Percentiles rank a stretch among this genome's conserved stretches.
phyloP scores from a whole-genome alignment of 2,329 filamentous ascomycete genomes.

The Diaporthe citri region DNA sequence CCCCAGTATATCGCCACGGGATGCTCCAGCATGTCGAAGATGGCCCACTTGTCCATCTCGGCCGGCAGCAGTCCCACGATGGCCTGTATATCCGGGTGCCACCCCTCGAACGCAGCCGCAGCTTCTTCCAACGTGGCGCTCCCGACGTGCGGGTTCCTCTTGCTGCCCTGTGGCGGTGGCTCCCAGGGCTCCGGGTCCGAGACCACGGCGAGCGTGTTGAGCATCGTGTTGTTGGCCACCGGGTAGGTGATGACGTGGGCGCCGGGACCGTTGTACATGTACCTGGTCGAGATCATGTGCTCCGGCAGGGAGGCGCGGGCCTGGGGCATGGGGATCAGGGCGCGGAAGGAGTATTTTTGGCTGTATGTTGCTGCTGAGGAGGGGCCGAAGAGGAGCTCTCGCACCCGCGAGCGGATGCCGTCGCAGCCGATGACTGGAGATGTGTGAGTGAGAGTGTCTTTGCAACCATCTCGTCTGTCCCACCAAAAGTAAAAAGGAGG shows the following conservation, averaged over 20 bases:
- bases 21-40: constrained; percentile 64
- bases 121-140: constrained; percentile 56
- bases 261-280: constrained; percentile 68
- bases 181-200: constrained; percentile 55
- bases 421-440: constrained; percentile 70
- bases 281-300: constrained; percentile 60
- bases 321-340: constrained; percentile 69
- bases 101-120: constrained; percentile 54
- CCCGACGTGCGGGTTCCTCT: constrained; percentile 48
- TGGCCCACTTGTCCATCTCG: constrained; percentile 64
- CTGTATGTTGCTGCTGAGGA: constrained; percentile 59
- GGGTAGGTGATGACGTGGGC: constrained; percentile 74
- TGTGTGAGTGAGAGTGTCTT: constrained; percentile 1
- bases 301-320: constrained; percentile 62
- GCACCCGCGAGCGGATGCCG: constrained; percentile 70
- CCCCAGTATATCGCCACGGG: constrained; percentile 62
- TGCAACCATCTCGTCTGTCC: neutral
- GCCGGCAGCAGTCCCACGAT: constrained; percentile 61
- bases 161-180: constrained; percentile 40
- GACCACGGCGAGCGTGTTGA: constrained; percentile 68
- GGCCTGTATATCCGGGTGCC: constrained; percentile 53
- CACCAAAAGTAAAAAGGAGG: too few relatives aligned
- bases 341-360: constrained; percentile 72
- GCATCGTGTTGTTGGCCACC: constrained; percentile 65
- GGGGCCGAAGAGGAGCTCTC: constrained; percentile 62